phyloP scores from a whole-genome alignment of 2,329 filamentous ascomycete genomes.

The Exophiala calicioides region DNA sequence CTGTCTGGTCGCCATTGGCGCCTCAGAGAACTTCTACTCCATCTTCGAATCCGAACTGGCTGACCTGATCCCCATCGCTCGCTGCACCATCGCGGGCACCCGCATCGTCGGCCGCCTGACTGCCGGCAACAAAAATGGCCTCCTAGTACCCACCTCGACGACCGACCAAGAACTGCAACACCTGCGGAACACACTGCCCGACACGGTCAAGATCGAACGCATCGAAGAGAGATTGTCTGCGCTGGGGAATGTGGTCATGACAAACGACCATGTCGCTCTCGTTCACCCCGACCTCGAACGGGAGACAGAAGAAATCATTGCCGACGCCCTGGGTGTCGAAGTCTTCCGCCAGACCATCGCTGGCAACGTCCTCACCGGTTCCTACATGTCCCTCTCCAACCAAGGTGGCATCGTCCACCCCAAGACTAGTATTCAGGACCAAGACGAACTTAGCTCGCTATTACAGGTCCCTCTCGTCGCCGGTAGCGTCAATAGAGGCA shows the following conservation, averaged over 20 bases:
- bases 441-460: conserved; percentile 92
- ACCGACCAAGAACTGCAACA: conserved; percentile 98
- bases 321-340: conserved; percentile 74
- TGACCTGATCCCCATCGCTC: conserved; percentile 95
- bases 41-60: conserved; percentile 97
- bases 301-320: conserved; percentile 98
- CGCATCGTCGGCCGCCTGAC: conserved; percentile 95
- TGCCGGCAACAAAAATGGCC: conserved; percentile 92
- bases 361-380: conserved; percentile 93
- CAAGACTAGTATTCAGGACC: conserved; percentile 94
- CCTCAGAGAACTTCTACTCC: conserved; percentile 98
- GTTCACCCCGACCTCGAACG: conserved; percentile 95
- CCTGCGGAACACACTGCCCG: conserved; percentile 89
- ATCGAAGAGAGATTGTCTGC: conserved; percentile 97
- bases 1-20: conserved; percentile 88
- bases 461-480: conserved; percentile 95
- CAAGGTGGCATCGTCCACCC: conserved; percentile 96
- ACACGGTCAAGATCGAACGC: conserved; percentile 88
- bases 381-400: conserved; percentile 95
- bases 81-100: conserved; percentile 94
- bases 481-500: conserved; percentile 89
- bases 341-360: conserved; percentile 80
- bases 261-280: conserved; percentile 82
- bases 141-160: conserved; percentile 92
- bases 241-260: conserved; percentile 77